phyloP scores from a whole-genome alignment of 2,329 filamentous ascomycete species.

The Didymella sp. region DNA sequence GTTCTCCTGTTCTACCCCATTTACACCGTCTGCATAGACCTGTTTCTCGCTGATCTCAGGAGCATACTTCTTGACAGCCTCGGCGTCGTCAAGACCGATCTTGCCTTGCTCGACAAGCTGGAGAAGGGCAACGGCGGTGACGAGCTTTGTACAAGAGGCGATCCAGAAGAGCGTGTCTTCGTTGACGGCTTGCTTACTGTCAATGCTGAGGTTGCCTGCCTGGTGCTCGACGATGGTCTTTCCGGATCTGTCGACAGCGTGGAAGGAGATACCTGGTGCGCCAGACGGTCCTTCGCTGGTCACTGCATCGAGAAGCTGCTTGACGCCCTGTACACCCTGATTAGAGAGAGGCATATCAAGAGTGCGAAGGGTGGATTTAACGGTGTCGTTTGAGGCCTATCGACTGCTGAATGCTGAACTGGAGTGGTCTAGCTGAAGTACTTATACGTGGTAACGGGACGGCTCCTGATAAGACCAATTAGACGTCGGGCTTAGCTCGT shows the following conservation, averaged over 20 bases:
- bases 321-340: conserved; percentile 43
- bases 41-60: conserved; percentile 53
- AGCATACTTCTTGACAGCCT: conserved; percentile 39
- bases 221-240: conserved; percentile 52
- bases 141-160: conserved; percentile 58
- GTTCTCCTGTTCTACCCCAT: conserved; percentile 48
- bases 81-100: conserved; percentile 45
- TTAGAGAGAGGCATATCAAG: conserved; percentile 41
- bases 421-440: conserved; percentile 9
- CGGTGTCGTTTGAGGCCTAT: neutral
- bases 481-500: neutral
- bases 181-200: conserved; percentile 60
- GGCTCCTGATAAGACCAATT: neutral
- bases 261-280: conserved; percentile 55
- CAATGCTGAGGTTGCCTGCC: conserved; percentile 51
- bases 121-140: conserved; percentile 42
- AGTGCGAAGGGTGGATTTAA: neutral
- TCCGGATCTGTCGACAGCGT: conserved; percentile 55
- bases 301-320: conserved; percentile 42
- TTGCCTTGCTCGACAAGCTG: conserved; percentile 50
- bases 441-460: conserved; percentile 6
- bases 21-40: conserved; percentile 47
- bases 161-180: conserved; percentile 68
- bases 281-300: conserved; percentile 40
- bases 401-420: neutral